Evolutionary conservation across 208 protist genomes (phyloP).

Genomic region (Acanthamoeba sp.): DNA sequence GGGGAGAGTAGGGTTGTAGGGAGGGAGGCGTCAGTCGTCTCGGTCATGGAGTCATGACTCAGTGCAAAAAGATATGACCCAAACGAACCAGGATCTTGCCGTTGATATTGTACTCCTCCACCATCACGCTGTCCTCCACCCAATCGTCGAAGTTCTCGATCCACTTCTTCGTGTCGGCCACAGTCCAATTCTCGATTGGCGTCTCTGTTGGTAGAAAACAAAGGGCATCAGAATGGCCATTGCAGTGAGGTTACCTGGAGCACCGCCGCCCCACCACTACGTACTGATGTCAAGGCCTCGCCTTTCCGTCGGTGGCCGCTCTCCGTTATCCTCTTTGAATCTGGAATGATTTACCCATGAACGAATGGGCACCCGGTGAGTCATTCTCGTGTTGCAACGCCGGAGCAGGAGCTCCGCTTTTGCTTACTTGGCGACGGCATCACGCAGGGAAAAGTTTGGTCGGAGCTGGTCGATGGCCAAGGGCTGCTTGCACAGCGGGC

Average conservation of each 20-base stretch:
- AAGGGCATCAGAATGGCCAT: too few species aligned
- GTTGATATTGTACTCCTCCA: slow-evolving; percentile 55
- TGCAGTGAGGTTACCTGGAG: too few species aligned
- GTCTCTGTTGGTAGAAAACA: slow-evolving; percentile 30
- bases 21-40: too few species aligned
- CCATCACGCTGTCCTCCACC: slow-evolving; percentile 57
- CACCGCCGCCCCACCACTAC: background rate
- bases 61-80: background rate
- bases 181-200: slow-evolving; percentile 33
- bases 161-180: slow-evolving; percentile 48
- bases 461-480: slow-evolving; percentile 10
- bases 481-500: slow-evolving; percentile 56
- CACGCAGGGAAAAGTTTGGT: slow-evolving; percentile 55
- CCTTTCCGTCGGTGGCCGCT: background rate
- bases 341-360: background rate
- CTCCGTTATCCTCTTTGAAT: background rate
- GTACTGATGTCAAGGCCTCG: slow-evolving; percentile 39
- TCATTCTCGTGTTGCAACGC: too few species aligned
- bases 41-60: too few species aligned
- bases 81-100: slow-evolving; percentile 9
- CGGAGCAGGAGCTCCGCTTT: too few species aligned
- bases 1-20: too few species aligned
- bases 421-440: slow-evolving; percentile 37
- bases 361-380: too few species aligned
- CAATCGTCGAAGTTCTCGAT: slow-evolving; percentile 20